Evolutionary conservation across 345 rosid species (phyloP).

Genomic region (Sisymbrium irio): DNA sequence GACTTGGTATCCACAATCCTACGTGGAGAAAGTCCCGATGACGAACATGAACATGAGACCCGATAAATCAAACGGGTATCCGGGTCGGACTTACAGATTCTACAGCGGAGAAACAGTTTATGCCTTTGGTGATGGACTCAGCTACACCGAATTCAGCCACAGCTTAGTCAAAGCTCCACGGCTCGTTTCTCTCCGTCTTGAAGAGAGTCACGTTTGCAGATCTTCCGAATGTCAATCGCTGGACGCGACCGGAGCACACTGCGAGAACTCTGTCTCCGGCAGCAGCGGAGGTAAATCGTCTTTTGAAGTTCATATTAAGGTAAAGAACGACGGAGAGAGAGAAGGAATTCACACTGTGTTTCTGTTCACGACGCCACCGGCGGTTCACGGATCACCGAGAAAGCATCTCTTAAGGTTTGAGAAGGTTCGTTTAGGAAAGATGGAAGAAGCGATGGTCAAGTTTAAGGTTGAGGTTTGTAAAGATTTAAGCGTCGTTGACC

Average conservation of each 20-base stretch:
- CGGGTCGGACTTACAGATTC: constrained; percentile 85
- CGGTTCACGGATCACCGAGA: constrained; percentile 62
- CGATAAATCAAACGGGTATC: constrained; percentile 64
- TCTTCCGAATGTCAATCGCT: constrained; percentile 63
- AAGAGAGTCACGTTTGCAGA: constrained; percentile 52
- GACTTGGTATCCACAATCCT: constrained; percentile 97
- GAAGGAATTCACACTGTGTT: constrained; percentile 63
- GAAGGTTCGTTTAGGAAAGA: constrained; percentile 54
- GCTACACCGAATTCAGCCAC: constrained; percentile 55
- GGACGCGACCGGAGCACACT: constrained; percentile 45
- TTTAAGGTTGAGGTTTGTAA: constrained; percentile 73
- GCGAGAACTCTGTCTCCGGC: constrained; percentile 37
- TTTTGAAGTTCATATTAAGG: constrained; percentile 54
- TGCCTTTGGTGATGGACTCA: constrained; percentile 83
- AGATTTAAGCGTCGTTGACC: constrained; percentile 80
- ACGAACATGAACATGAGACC: constrained; percentile 97
- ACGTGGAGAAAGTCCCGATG: constrained; percentile 72
- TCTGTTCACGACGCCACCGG: constrained; percentile 53
- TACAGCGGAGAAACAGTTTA: constrained; percentile 85
- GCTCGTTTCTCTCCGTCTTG: constrained; percentile 45
- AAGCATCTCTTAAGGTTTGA: constrained; percentile 76
- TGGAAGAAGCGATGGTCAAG: constrained; percentile 43
- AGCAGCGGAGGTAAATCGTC: constrained; percentile 22
- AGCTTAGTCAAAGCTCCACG: constrained; percentile 55
- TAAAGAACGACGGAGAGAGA: constrained; percentile 49